Percentiles rank a stretch among this genome's conserved stretches.
These are phyloP conservation scores for Kazachstania viticola DNA, from an alignment of 805 yeast genomes.

Conservation along the genomic window DNA sequence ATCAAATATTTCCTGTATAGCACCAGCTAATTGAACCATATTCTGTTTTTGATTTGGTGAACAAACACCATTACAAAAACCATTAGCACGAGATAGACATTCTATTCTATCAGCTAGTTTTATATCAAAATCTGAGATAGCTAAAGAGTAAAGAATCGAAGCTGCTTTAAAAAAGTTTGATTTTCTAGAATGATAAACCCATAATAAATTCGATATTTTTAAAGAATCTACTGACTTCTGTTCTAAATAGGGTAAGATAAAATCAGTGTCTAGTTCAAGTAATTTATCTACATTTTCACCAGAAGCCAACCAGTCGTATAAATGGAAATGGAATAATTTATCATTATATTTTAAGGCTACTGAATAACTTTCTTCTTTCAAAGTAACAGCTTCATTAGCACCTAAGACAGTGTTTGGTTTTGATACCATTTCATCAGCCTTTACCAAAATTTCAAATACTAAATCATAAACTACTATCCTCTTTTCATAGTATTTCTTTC, in stretches of 20 bases:
- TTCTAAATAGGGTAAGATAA: conserved; percentile 62
- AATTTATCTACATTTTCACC: conserved; percentile 70
- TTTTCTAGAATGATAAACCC: conserved; percentile 81
- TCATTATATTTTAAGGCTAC: conserved; percentile 67
- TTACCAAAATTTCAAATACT: conserved; percentile 63
- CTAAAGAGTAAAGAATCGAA: conserved; percentile 56
- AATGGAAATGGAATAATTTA: conserved; percentile 78
- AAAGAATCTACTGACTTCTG: conserved; percentile 53
- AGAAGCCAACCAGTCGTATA: conserved; percentile 83
- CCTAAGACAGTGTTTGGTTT: conserved; percentile 7
- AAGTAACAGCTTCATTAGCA: conserved; percentile 27
- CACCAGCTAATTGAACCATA: conserved; percentile 55
- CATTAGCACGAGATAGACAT: conserved; percentile 81
- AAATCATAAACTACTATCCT: conserved; percentile 55
- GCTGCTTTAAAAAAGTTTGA: conserved; percentile 80
- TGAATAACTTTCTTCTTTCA: conserved; percentile 63
- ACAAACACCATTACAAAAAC: conserved; percentile 77
- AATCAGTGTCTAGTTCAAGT: conserved; percentile 72
- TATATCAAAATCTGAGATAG: conserved; percentile 62
- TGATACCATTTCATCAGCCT: conserved; percentile 43
- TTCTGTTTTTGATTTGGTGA: conserved; percentile 68
- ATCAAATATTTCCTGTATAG: conserved; percentile 69
- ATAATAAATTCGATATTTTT: conserved; percentile 68
- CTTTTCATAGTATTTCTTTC: conserved; percentile 38
- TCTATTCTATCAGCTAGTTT: conserved; percentile 69